Percentiles rank a stretch among this genome's conserved stretches.
phyloP scores from a whole-genome alignment of 768 basidiomycete species.

The Infundibulicybe gibba region DNA sequence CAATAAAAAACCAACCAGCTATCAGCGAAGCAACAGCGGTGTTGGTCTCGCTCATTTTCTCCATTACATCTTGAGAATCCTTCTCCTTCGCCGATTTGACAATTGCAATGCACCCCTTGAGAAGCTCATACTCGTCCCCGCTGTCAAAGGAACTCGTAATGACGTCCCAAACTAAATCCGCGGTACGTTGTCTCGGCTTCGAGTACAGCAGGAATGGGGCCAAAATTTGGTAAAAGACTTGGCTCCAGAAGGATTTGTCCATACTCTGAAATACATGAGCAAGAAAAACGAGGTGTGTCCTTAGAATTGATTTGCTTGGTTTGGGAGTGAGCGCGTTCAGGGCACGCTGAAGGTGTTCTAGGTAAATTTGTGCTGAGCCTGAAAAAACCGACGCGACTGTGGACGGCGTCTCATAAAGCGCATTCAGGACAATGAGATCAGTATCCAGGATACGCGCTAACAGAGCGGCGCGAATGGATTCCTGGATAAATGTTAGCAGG shows the following conservation, averaged over 20 bases:
- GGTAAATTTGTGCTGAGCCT: constrained; percentile 37
- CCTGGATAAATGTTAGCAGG: constrained; percentile 27
- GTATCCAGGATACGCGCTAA: constrained; percentile 68
- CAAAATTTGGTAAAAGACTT: constrained; percentile 49
- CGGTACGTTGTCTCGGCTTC: constrained; percentile 64
- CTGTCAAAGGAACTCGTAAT: constrained; percentile 23
- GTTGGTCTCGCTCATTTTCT: constrained; percentile 52
- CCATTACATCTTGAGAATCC: constrained; percentile 25
- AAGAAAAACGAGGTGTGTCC: constrained; percentile 57
- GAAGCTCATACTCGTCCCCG: constrained; percentile 35
- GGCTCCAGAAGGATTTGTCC: constrained; percentile 19
- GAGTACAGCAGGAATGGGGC: constrained; percentile 77
- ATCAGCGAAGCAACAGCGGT: constrained; percentile 53
- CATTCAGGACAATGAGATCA: constrained; percentile 55
- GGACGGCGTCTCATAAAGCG: constrained; percentile 56
- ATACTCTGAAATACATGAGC: constrained; percentile 36
- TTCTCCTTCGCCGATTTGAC: constrained; percentile 31
- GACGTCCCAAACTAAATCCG: constrained; percentile 70
- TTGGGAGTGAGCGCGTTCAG: constrained; percentile 34
- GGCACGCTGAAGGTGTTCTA: constrained; percentile 36
- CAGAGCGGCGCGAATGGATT: constrained; percentile 59
- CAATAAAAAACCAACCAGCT: constrained; percentile 46
- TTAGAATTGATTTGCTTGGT: constrained; percentile 49
- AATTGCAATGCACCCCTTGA: constrained; percentile 51
- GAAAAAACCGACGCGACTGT: constrained; percentile 42